Evolutionary conservation across 305 asterid genomes (phyloP).

Genomic region (Solanum hybrid): DNA sequence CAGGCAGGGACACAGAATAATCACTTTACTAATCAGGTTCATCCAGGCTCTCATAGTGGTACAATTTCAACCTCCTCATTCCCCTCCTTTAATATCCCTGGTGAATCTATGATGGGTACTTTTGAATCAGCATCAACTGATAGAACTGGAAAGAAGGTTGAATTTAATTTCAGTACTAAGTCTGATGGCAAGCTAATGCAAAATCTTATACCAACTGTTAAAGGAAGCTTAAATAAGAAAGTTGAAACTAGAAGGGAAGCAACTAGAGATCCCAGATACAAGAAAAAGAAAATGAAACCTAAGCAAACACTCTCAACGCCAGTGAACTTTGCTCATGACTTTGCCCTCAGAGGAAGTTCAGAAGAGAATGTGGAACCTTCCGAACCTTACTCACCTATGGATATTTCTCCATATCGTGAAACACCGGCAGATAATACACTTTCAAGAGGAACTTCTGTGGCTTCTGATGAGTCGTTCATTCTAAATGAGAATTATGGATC

Average conservation of each 20-base stretch:
- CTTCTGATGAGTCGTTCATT: constrained; percentile 49
- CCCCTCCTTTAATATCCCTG: constrained; percentile 24
- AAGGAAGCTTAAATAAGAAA: constrained; percentile 41
- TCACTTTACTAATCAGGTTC: constrained; percentile 18
- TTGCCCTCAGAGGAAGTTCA: constrained; percentile 30
- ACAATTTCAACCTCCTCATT: constrained; percentile 23
- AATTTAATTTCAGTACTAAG: constrained; percentile 43
- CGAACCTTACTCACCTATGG: constrained; percentile 94
- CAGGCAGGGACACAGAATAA: constrained; percentile 30
- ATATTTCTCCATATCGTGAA: constrained; percentile 81
- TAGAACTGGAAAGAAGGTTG: constrained; percentile 42
- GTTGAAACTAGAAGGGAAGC: constrained; percentile 53
- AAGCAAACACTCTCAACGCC: constrained; percentile 36
- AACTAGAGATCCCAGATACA: constrained; percentile 41
- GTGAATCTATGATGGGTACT: constrained; percentile 21
- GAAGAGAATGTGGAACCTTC: constrained; percentile 37
- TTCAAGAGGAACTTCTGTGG: constrained; percentile 66
- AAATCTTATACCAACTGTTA: constrained; percentile 41
- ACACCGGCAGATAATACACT: constrained; percentile 30
- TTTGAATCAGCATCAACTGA: constrained; percentile 27
- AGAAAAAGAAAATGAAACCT: constrained; percentile 75
- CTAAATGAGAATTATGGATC: constrained; percentile 39
- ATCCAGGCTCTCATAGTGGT: constrained; percentile 19
- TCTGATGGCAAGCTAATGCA: constrained; percentile 27
- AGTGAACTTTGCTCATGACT: constrained; percentile 37